Conservation (phyloP, 176 grass and related monocot species). For the Melocanna baccifera region DNA sequence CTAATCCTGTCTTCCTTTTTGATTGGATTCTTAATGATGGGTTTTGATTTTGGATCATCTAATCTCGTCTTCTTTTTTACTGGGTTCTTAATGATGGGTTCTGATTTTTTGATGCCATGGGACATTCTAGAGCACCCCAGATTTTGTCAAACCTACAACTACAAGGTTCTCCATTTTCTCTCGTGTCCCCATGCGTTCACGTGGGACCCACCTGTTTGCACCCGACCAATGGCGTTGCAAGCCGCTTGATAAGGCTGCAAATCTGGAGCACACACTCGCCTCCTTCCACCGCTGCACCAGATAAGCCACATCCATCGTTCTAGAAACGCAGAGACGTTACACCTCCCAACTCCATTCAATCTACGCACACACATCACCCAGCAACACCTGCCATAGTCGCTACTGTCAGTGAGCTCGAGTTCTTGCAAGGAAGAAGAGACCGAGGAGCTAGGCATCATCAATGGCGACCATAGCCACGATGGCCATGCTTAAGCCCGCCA, state of each 20-base stretch:
- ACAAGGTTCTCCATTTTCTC: background rate
- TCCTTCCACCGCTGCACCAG: background rate
- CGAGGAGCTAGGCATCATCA: background rate
- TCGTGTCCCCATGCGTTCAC: background rate
- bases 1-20: background rate
- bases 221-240: slow-evolving; percentile 33
- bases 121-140: background rate
- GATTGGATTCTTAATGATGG: background rate
- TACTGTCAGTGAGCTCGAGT: background rate
- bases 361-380: background rate
- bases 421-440: background rate
- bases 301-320: slow-evolving; percentile 38
- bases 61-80: no score
- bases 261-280: slow-evolving; percentile 35
- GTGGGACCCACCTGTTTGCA: slow-evolving; percentile 4
- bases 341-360: background rate
- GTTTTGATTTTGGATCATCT: background rate
- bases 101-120: no score
- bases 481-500: slow-evolving; percentile 64
- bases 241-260: slow-evolving; percentile 43
- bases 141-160: background rate
- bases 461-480: slow-evolving; percentile 80
- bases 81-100: no score
- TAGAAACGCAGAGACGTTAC: slow-evolving; percentile 22
- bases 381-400: background rate